Conservation (phyloP, 148 eudicot species). For the Simmondsia chinensis region DNA sequence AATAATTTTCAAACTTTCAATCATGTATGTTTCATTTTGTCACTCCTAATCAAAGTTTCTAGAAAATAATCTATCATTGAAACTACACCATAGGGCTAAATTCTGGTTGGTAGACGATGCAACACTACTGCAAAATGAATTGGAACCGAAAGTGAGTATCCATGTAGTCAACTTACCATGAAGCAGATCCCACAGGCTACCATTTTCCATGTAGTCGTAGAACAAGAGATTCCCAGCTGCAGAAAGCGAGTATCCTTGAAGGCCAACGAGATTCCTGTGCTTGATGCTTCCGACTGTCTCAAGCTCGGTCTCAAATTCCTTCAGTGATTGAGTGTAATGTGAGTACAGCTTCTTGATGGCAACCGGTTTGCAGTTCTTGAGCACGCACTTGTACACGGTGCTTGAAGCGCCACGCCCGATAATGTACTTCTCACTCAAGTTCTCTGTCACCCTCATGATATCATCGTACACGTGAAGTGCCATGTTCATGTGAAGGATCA, state of each 20-base stretch:
- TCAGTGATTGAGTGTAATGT: constrained; percentile 61
- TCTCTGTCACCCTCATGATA: constrained; percentile 99
- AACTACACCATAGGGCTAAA: no score
- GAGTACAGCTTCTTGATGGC: constrained; percentile 85
- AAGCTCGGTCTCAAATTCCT: constrained; percentile 97
- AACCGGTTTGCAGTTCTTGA: constrained; percentile 91
- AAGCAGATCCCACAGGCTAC: constrained; percentile 95
- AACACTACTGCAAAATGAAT: no score
- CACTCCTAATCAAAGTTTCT: no score
- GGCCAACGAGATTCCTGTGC: constrained; percentile 85
- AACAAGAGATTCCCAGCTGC: constrained; percentile 88
- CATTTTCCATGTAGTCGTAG: constrained; percentile 98
- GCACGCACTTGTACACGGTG: constrained; percentile 94
- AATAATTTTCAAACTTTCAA: no score
- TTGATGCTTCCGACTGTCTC: constrained; percentile 94
- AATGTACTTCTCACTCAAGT: constrained; percentile 84
- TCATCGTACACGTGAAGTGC: constrained; percentile 97
- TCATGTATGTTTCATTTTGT: no score
- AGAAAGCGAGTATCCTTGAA: constrained; percentile 94
- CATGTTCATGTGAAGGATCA: constrained; percentile 98
- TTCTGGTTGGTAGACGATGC: no score
- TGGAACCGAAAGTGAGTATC: no score
- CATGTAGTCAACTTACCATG: constrained; percentile 87
- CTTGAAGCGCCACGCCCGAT: constrained; percentile 97
- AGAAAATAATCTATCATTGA: no score